Conservation (phyloP, 192 early-diverging fungal genomes). For the Backusella tarrabulga region DNA sequence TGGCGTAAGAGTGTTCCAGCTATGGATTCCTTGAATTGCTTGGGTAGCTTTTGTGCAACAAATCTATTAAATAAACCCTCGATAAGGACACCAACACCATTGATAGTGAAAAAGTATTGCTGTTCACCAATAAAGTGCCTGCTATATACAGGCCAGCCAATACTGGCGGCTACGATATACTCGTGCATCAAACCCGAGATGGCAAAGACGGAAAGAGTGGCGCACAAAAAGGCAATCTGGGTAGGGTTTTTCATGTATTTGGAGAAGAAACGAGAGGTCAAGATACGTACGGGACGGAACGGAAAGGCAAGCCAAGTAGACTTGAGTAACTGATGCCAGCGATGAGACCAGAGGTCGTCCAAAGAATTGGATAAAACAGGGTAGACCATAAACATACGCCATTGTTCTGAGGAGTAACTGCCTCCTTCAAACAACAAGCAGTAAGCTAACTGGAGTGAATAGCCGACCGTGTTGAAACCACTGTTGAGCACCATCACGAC, state of each 20-base stretch:
- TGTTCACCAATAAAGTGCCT: conserved; percentile 16
- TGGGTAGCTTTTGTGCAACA: not conserved
- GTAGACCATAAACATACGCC: conserved; percentile 10
- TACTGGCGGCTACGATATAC: conserved; percentile 5
- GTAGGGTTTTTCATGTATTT: not conserved
- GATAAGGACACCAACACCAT: conserved; percentile 14
- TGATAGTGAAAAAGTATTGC: conserved; percentile 6
- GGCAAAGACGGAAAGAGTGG: conserved; percentile 17
- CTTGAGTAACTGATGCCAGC: conserved; percentile 22
- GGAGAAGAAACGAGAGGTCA: not conserved
- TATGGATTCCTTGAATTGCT: not conserved
- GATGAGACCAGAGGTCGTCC: conserved; percentile 15
- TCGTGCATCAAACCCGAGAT: conserved; percentile 25
- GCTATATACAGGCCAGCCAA: not conserved
- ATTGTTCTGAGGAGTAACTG: conserved; percentile 17
- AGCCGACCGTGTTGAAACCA: not conserved
- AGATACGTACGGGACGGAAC: conserved; percentile 9
- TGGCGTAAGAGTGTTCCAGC: not conserved
- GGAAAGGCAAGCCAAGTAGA: conserved; percentile 4
- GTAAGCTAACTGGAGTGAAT: not conserved
- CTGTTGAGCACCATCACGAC: not conserved
- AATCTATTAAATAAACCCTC: not conserved
- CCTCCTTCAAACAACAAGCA: not conserved
- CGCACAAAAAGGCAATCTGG: not conserved
- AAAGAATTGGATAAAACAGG: conserved; percentile 16